Conservation (phyloP, 208 protist genomes). For the Trypanosoma mega region DNA sequence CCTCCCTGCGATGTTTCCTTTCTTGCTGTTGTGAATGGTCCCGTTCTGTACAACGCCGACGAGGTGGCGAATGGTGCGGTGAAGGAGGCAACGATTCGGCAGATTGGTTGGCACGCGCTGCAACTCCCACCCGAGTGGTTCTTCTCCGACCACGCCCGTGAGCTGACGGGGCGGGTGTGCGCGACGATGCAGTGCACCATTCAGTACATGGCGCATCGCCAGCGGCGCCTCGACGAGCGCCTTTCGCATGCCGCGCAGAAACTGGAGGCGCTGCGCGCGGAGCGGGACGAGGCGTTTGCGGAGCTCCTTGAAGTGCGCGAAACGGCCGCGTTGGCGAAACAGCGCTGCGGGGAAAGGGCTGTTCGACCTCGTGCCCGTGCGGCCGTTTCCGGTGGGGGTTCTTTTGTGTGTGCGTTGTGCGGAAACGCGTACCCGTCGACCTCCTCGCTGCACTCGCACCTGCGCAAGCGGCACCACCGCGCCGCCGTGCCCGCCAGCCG, state of each 20-base stretch:
- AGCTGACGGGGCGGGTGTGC: conserved; percentile 37
- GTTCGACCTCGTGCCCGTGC: neutral
- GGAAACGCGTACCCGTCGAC: conserved; percentile 61
- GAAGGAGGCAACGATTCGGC: conserved; percentile 61
- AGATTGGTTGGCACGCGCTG: conserved; percentile 65
- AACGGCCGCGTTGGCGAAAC: conserved; percentile 14
- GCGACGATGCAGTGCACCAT: conserved; percentile 76
- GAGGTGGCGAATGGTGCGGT: conserved; percentile 26
- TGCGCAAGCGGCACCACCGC: conserved; percentile 61
- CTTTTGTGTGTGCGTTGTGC: conserved; percentile 51
- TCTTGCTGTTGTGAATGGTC: conserved; percentile 61
- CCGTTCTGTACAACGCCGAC: conserved; percentile 56
- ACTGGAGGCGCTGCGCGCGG: conserved; percentile 27
- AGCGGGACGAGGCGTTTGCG: conserved; percentile 59
- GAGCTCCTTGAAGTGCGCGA: conserved; percentile 69
- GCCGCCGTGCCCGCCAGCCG: conserved; percentile 36
- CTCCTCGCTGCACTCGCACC: conserved; percentile 64
- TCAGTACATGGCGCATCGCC: conserved; percentile 55
- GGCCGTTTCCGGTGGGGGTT: neutral
- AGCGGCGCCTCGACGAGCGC: conserved; percentile 6
- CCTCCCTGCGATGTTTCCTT: conserved; percentile 70
- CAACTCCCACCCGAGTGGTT: conserved; percentile 69
- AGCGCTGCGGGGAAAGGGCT: neutral
- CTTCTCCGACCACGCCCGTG: conserved; percentile 30
- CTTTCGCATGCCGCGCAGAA: conserved; percentile 19